These are phyloP conservation scores for Botryosphaeria dothidea DNA, from an alignment of 2,329 filamentous ascomycete genomes.

Conservation along the genomic window DNA sequence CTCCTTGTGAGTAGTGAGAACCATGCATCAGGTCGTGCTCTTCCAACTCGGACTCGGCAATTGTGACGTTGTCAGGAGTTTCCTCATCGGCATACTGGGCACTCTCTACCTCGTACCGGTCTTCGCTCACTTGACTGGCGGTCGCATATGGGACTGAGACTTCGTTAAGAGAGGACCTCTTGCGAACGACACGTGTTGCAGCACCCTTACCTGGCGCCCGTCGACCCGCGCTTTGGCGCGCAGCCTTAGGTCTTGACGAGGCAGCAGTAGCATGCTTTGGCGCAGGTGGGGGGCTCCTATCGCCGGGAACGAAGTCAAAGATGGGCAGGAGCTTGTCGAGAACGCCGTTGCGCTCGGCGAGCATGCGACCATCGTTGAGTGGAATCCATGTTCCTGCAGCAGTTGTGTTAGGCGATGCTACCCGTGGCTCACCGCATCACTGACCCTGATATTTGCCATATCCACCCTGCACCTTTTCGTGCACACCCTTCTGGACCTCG, in stretches of 20 bases:
- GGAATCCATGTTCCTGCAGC: constrained; percentile 89
- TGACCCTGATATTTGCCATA: constrained; percentile 97
- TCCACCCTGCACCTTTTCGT: constrained; percentile 97
- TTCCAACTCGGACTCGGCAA: constrained; percentile 81
- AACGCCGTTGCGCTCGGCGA: constrained; percentile 85
- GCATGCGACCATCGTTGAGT: constrained; percentile 72
- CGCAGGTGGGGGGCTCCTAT: constrained; percentile 86
- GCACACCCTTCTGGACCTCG: constrained; percentile 92
- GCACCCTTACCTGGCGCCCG: constrained; percentile 25
- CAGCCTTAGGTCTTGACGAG: constrained; percentile 75
- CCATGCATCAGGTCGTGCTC: constrained; percentile 78
- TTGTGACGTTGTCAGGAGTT: constrained; percentile 78
- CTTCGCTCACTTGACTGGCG: constrained; percentile 51
- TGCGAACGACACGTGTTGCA: neutral
- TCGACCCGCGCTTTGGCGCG: constrained; percentile 62
- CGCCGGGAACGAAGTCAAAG: constrained; percentile 84
- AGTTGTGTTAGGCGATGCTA: neutral
- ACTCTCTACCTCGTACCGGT: constrained; percentile 66
- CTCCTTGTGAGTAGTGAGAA: constrained; percentile 60
- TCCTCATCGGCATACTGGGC: constrained; percentile 71
- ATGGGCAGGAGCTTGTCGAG: constrained; percentile 81
- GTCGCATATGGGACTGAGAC: constrained; percentile 24
- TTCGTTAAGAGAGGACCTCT: neutral
- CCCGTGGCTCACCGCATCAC: constrained; percentile 22
- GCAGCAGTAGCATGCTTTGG: constrained; percentile 78